These are phyloP conservation scores for Fusarium gaditjirri DNA, from an alignment of 2,329 filamentous ascomycete genomes.

Conservation along the genomic window DNA sequence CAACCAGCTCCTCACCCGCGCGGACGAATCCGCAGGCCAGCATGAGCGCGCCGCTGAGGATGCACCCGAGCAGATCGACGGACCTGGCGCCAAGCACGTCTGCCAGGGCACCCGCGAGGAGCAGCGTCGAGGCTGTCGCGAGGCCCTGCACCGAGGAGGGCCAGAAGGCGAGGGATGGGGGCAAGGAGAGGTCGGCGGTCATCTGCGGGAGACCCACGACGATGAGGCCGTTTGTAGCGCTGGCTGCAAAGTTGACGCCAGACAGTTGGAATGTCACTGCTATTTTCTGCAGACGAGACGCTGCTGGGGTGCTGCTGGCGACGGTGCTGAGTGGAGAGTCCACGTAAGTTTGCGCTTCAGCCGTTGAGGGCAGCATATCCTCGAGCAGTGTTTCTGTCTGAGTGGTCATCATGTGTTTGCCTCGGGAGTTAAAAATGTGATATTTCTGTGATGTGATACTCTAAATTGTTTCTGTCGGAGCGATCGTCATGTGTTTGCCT, in stretches of 20 bases:
- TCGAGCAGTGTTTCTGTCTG: constrained; percentile 4
- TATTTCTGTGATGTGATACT: not conserved
- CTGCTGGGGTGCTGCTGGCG: not conserved
- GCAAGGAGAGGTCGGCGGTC: constrained; percentile 49
- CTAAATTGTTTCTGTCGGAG: too few species aligned
- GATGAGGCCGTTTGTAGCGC: constrained; percentile 46
- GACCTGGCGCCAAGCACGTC: constrained; percentile 50
- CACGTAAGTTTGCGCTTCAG: not conserved
- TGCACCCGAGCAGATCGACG: constrained; percentile 49
- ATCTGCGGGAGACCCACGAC: constrained; percentile 55
- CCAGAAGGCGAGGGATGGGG: constrained; percentile 52
- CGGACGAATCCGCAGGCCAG: constrained; percentile 47
- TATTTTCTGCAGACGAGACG: constrained; percentile 32
- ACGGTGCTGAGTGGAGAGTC: not conserved
- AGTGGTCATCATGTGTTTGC: constrained; percentile 2
- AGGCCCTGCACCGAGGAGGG: constrained; percentile 52
- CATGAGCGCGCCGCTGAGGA: constrained; percentile 46
- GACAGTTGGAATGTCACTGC: constrained; percentile 39
- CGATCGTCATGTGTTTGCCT: too few species aligned
- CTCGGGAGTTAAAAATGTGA: not conserved
- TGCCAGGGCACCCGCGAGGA: constrained; percentile 53
- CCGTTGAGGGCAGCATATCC: not conserved
- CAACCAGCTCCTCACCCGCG: constrained; percentile 49
- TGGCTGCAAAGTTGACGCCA: constrained; percentile 41
- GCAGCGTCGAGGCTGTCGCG: constrained; percentile 50